Conservation (phyloP, 495 filamentous ascomycete genomes). For the Cercophora sp. region DNA sequence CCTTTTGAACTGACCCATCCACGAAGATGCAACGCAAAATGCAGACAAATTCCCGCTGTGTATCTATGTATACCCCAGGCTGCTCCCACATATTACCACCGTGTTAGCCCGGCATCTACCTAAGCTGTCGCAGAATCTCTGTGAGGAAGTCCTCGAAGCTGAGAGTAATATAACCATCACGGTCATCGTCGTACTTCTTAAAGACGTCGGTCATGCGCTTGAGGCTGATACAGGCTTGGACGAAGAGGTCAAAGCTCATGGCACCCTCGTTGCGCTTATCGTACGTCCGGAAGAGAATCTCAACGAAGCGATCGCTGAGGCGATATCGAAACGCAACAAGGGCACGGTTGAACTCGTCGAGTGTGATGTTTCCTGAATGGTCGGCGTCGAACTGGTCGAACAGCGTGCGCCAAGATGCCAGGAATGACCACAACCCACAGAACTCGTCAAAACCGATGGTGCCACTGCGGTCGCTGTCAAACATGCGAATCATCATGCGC, state of each 20-base stretch:
- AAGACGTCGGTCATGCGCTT: slow-evolving; percentile 99
- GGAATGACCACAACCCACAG: slow-evolving; percentile 89
- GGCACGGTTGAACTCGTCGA: slow-evolving; percentile 84
- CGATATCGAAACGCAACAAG: slow-evolving; percentile 93
- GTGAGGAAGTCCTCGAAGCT: slow-evolving; percentile 80
- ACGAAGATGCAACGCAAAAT: no score
- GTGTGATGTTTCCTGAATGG: slow-evolving; percentile 76
- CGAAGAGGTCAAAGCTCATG: slow-evolving; percentile 95
- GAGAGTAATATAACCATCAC: slow-evolving; percentile 84
- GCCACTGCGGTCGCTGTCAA: slow-evolving; percentile 83
- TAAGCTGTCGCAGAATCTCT: slow-evolving; percentile 51
- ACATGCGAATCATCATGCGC: slow-evolving; percentile 99
- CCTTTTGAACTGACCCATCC: no score
- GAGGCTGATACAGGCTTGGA: slow-evolving; percentile 92
- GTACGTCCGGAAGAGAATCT: slow-evolving; percentile 67
- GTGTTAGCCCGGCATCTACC: slow-evolving; percentile 24
- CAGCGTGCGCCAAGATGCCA: slow-evolving; percentile 86
- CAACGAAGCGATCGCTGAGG: slow-evolving; percentile 75
- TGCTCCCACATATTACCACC: no score
- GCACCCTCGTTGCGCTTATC: slow-evolving; percentile 58
- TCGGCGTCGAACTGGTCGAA: slow-evolving; percentile 97
- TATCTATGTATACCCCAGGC: no score
- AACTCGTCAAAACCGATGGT: slow-evolving; percentile 95
- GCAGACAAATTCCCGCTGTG: no score
- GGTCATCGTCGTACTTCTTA: slow-evolving; percentile 96